Base-by-base conservation (phyloP, 768 basidiomycete genomes). In the Kwoniella sp. region DNA sequence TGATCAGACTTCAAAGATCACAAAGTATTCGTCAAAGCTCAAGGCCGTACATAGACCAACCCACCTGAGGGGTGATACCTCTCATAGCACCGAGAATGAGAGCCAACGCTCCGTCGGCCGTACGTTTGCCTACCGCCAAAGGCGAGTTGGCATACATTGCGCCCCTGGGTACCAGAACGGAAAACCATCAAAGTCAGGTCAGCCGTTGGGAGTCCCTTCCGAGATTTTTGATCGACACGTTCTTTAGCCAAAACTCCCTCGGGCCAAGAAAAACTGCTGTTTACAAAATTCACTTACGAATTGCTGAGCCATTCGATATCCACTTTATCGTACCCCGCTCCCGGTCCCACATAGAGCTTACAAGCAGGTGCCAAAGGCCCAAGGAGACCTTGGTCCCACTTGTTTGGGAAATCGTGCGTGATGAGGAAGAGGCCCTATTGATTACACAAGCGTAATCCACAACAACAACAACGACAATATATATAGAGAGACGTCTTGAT, bases 271-370 rank as follows among this genome's bases (percentile, higher is more conserved):
- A n/a, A n/a, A n/a, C n/a, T n/a, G n/a, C n/a, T n/a, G n/a, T n/a
- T n/a, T n/a, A n/a, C n/a, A n/a, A n/a, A n/a, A n/a, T n/a, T n/a
- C 10, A 70, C 69, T 68, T 22, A 73, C 71, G 72, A 62, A n/a
- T 56, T 53, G 24, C 76, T 77, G 8, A 82, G 62, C 53, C 65
- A 80, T 2, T 78, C 69, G 26, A 80, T 67, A 60, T 81, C 80
- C 36, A 81, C 77, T 54, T 70, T 68, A 52, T 80, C 79, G 58
- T 77, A 80, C 22, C 79, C 79, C 2, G 77, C 77, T 22, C 77
- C 79, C 49, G 70, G 65, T 1, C 63, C 60, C 1, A 56, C 48
- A 29, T 64, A 64, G 17, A 63, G 37, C 55, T 68, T 71, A 52
- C 67, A 68, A 19, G 33, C 53, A 1, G 70, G 70, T 30, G 63